These are phyloP conservation scores for Drosera capensis DNA, from an alignment of 148 eudicot species.

Conservation along the genomic window DNA sequence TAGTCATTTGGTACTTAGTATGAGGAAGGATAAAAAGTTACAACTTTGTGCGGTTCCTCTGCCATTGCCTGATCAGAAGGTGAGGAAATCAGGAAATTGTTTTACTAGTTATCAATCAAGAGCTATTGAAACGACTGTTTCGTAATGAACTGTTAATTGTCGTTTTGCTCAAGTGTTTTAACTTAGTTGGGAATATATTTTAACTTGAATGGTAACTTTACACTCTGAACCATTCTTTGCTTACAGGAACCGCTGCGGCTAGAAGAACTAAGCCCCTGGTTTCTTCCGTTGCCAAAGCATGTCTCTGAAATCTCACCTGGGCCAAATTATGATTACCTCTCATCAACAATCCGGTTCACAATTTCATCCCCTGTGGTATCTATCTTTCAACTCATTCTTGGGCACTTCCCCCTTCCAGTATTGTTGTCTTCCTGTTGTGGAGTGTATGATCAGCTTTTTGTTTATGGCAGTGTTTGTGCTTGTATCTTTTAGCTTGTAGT, in stretches of 20 bases:
- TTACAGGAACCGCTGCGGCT: constrained; percentile 47
- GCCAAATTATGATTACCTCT: constrained; percentile 72
- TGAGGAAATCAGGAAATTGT: constrained; percentile 7
- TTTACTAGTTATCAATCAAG: not conserved
- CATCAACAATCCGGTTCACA: constrained; percentile 72
- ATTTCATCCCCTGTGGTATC: constrained; percentile 86
- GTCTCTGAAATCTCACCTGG: constrained; percentile 81
- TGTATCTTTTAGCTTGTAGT: not conserved
- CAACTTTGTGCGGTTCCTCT: constrained; percentile 51
- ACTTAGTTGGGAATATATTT: no score
- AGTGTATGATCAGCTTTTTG: not conserved
- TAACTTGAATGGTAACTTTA: not conserved
- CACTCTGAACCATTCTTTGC: constrained; percentile 2
- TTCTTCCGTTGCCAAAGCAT: constrained; percentile 62
- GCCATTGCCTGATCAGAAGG: constrained; percentile 54
- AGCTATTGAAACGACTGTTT: not conserved
- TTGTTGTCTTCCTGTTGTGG: not conserved
- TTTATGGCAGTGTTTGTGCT: not conserved
- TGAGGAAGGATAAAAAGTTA: constrained; percentile 45
- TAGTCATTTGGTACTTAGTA: constrained; percentile 53
- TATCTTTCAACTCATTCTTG: constrained; percentile 2
- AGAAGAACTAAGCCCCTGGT: constrained; percentile 45
- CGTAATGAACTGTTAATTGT: not conserved
- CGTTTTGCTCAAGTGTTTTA: not conserved
- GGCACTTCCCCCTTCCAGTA: not conserved